Evolutionary conservation across 805 yeast genomes (phyloP).

Genomic region (Starmera quercuum): DNA sequence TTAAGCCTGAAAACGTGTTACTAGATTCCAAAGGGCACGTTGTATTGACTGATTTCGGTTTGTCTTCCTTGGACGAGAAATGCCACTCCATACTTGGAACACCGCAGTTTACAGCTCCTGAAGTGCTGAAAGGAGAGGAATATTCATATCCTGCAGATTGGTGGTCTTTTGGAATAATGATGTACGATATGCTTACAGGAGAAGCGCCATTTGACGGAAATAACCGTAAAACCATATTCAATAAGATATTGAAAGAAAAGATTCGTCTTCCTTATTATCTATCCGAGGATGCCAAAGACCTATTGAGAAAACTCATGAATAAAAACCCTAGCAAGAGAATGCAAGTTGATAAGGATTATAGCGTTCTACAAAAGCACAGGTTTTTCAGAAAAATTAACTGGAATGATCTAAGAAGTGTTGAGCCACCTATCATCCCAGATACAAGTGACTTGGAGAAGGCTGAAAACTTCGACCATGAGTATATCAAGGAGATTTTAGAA

Average conservation of each 20-base stretch:
- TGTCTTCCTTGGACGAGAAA: conserved; percentile 36
- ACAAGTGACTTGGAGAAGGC: conserved; percentile 71
- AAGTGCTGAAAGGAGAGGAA: conserved; percentile 68
- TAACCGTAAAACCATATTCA: conserved; percentile 59
- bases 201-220: conserved; percentile 80
- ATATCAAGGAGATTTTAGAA: conserved; percentile 46
- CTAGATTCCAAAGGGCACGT: conserved; percentile 73
- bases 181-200: conserved; percentile 73
- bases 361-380: conserved; percentile 47
- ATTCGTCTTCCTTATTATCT: conserved; percentile 60
- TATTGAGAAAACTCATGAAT: conserved; percentile 55
- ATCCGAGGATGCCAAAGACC: conserved; percentile 68
- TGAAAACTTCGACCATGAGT: conserved; percentile 72
- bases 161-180: conserved; percentile 85
- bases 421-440: conserved; percentile 73
- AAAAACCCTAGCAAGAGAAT: conserved; percentile 62
- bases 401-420: conserved; percentile 37
- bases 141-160: conserved; percentile 82
- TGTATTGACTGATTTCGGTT: conserved; percentile 80
- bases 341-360: conserved; percentile 40
- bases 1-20: conserved; percentile 86
- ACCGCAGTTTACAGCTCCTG: conserved; percentile 68
- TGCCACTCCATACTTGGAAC: conserved; percentile 35
- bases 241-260: conserved; percentile 58
- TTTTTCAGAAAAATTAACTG: conserved; percentile 75